Base-by-base conservation (phyloP, 2,329 filamentous ascomycete genomes). In the Lasiodiplodia theobromae region DNA sequence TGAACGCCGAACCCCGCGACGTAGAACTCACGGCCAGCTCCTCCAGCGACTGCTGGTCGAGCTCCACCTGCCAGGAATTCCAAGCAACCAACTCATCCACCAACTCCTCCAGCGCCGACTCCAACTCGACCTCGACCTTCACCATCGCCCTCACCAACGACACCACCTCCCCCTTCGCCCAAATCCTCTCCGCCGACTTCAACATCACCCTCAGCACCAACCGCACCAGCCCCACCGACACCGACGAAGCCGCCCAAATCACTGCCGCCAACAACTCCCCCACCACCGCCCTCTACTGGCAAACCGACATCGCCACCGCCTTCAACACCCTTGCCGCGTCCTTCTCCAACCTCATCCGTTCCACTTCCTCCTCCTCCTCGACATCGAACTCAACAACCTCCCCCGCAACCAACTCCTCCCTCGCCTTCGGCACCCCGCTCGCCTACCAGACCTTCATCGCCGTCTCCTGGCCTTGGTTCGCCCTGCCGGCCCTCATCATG, bases 381-480 rank as follows among this genome's bases (percentile, higher is more conserved):
- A 4, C 23, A 1, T 21, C 23, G 4, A 11, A 37, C 7, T 54
- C 23, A 5, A 31, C 23, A 6, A 31, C 23, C 52, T 54, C 52
- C 3, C 10, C 28, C 5, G 18, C 28, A 28, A 5, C n/a, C n/a
- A 31, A 57, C 54, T 18, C 37, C 31, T 23, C 34, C 21, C 57
- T 16, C 38, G 25, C 49, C 51, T 16, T 18, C 23, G 64, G 51
- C 51, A 21, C 14, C 34, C 5, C 64, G 10, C 31, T 44, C 51
- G 23, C 8, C 23, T 34, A 4, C 49, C 14, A 31, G 10, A 25
- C 38, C 18, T 34, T 47, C 40, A 23, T 63, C 34, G 18, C 49
- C 18, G 49, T 56, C 23, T 12, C 11, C 31, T 68, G 66, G 66
- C 16, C 21, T 3, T 68, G 66, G 66, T 31, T 68, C 34, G 31